Percentiles rank a stretch among this genome's conserved stretches.
Conservation (phyloP, 202 grass and related monocot genomes). For the Schoenoplectus tabernaemontani region DNA sequence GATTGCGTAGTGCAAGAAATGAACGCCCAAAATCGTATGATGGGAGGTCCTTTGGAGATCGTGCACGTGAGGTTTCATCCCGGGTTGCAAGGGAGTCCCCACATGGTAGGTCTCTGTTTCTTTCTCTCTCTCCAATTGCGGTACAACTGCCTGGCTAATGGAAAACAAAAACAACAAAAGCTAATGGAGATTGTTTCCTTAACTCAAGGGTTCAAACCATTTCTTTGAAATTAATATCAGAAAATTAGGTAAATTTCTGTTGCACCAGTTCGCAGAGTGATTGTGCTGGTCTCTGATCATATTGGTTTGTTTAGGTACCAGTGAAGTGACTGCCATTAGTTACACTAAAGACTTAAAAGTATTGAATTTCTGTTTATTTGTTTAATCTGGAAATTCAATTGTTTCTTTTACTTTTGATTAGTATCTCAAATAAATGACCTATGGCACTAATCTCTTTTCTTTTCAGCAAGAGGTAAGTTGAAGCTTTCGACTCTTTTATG, state of each 20-base stretch:
- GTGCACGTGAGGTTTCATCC: constrained; percentile 39
- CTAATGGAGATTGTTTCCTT: background rate
- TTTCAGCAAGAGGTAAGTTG: constrained; percentile 98
- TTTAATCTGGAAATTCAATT: background rate
- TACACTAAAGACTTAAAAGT: background rate
- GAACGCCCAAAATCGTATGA: constrained; percentile 33
- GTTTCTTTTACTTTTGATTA: background rate
- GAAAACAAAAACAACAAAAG: background rate
- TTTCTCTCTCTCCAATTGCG: background rate
- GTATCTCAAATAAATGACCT: constrained; percentile 5
- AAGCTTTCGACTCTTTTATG: constrained; percentile 52
- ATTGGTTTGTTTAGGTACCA: background rate
- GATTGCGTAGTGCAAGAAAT: constrained; percentile 62
- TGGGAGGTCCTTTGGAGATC: constrained; percentile 43
- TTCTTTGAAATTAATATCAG: background rate
- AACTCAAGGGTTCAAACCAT: too few relatives aligned
- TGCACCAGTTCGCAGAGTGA: background rate
- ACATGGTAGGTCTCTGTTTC: constrained; percentile 62
- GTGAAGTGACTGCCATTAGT: background rate
- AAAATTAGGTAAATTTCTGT: too few relatives aligned
- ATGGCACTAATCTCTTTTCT: constrained; percentile 23
- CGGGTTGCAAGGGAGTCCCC: constrained; percentile 68
- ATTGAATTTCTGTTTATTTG: background rate
- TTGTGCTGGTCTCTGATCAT: background rate
- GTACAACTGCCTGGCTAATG: background rate